phyloP scores from a whole-genome alignment of 1,284 basidiomycete species.

The Apiotrichum porosum region DNA sequence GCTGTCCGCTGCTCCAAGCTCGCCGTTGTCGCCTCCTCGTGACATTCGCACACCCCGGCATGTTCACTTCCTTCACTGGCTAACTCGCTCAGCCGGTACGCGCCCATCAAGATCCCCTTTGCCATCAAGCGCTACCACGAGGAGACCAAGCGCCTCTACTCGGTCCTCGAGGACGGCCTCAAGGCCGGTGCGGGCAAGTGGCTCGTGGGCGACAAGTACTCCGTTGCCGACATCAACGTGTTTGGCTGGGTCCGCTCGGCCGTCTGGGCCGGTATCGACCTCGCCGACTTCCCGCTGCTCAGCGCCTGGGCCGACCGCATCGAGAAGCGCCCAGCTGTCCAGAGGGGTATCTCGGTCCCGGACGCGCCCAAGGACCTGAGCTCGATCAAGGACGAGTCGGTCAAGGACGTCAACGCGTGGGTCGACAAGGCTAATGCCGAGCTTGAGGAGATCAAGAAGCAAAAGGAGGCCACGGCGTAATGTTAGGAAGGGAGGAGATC shows the following conservation, averaged over 20 bases:
- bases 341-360: conserved; percentile 47
- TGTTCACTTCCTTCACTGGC: no score
- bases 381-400: conserved; percentile 13
- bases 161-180: conserved; percentile 68
- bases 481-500: no score
- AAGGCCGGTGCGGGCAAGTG: conserved; percentile 50
- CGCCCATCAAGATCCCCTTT: conserved; percentile 48
- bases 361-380: conserved; percentile 6
- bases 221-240: conserved; percentile 53
- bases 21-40: background rate
- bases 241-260: conserved; percentile 55
- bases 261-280: conserved; percentile 53
- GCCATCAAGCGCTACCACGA: conserved; percentile 61
- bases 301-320: conserved; percentile 55
- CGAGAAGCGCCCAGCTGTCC: conserved; percentile 49
- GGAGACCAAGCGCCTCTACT: conserved; percentile 71
- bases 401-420: conserved; percentile 21
- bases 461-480: no score
- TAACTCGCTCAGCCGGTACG: conserved; percentile 33
- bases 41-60: no score
- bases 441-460: conserved; percentile 15
- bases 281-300: conserved; percentile 59
- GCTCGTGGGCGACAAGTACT: conserved; percentile 65
- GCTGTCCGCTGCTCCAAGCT: background rate
- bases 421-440: conserved; percentile 28